Percentiles rank a stretch among this genome's conserved stretches.
phyloP scores from a whole-genome alignment of 2,329 filamentous ascomycete genomes.

The Ophiostoma sp. region DNA sequence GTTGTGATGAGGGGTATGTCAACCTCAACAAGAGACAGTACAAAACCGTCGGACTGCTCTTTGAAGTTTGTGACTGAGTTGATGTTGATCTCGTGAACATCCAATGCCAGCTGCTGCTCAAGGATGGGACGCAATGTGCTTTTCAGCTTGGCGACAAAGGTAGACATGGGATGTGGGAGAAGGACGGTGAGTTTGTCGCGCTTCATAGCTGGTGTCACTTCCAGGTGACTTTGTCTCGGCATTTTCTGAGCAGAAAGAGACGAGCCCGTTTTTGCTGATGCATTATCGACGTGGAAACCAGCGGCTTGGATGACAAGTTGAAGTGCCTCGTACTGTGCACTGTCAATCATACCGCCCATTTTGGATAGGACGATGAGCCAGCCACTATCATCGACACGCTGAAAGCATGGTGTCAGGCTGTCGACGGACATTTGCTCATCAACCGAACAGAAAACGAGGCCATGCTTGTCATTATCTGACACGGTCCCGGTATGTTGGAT shows the following conservation, averaged over 20 bases:
- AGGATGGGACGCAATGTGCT: not conserved
- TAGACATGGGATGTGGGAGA: constrained; percentile 21
- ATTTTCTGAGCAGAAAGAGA: constrained; percentile 23
- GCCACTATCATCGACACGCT: constrained; percentile 15
- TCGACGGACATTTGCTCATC: not conserved
- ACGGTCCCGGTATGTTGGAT: not conserved
- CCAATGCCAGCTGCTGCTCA: not conserved
- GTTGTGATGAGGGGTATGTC: constrained; percentile 39
- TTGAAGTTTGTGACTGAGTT: not conserved
- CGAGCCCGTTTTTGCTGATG: not conserved
- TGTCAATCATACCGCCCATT: not conserved
- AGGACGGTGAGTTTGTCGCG: constrained; percentile 1
- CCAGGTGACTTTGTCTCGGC: no score
- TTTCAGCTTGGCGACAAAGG: not conserved
- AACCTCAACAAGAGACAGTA: constrained; percentile 51
- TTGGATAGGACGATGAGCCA: constrained; percentile 25
- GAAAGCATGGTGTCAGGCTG: not conserved
- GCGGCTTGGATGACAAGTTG: not conserved
- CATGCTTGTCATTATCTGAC: not conserved
- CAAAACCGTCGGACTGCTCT: constrained; percentile 33
- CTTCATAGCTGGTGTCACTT: no score
- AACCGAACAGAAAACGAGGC: constrained; percentile 20
- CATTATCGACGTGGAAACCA: constrained; percentile 1
- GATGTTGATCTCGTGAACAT: not conserved
- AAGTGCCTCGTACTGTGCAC: not conserved